These are phyloP conservation scores for Beauveria rudraprayagi DNA, from an alignment of 2,329 filamentous ascomycete species.

Conservation along the genomic window DNA sequence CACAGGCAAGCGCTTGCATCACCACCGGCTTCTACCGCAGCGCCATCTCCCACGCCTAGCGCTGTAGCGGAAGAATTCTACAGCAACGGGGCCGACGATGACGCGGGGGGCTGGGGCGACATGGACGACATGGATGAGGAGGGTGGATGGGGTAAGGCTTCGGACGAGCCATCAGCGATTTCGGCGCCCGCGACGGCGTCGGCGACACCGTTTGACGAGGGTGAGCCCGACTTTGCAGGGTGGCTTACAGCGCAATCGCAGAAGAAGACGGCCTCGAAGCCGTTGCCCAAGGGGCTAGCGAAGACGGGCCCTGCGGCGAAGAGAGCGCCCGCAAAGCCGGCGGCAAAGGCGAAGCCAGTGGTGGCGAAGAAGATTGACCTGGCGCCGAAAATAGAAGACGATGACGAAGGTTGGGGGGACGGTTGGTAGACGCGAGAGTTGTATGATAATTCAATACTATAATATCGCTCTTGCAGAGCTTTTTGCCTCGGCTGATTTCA, in stretches of 20 bases:
- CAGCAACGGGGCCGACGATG: constrained; percentile 48
- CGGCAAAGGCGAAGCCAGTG: constrained; percentile 36
- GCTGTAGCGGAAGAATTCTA: constrained; percentile 43
- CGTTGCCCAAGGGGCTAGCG: constrained; percentile 73
- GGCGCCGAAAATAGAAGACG: constrained; percentile 54
- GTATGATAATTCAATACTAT: neutral
- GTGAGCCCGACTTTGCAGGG: constrained; percentile 91
- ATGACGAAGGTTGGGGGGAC: constrained; percentile 59
- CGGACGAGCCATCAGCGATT: constrained; percentile 25
- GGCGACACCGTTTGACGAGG: constrained; percentile 62
- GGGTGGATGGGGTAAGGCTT: constrained; percentile 30
- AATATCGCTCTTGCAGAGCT: too few species aligned
- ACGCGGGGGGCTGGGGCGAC: constrained; percentile 68
- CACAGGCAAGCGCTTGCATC: constrained; percentile 54
- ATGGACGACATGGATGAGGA: constrained; percentile 49
- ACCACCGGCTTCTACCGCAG: constrained; percentile 38
- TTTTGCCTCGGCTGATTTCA: too few species aligned
- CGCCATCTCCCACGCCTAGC: constrained; percentile 38
- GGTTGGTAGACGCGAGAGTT: constrained; percentile 42
- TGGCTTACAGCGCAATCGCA: constrained; percentile 84
- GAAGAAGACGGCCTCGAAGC: constrained; percentile 58
- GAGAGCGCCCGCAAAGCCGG: constrained; percentile 31
- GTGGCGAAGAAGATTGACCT: constrained; percentile 60
- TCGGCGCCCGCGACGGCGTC: constrained; percentile 18
- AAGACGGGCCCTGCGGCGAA: constrained; percentile 45